A percentile compares a stretch with the other conserved stretches of the same genome.
Evolutionary conservation across 2,329 filamentous ascomycete genomes (phyloP).

Genomic region (Colletotrichum sp.): DNA sequence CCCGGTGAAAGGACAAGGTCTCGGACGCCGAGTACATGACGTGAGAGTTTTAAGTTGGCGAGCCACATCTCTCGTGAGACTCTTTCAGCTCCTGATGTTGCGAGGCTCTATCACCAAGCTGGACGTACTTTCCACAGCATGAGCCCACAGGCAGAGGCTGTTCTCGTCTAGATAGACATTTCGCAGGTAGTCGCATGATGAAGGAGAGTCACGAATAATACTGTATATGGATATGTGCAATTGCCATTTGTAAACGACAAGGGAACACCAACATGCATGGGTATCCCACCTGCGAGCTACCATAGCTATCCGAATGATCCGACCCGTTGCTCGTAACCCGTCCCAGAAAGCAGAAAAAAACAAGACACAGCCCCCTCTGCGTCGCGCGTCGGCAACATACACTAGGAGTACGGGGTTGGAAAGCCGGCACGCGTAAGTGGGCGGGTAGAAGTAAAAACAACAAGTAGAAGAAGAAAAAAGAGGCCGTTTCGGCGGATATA

Average conservation of each 20-base stretch:
- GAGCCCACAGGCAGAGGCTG: background rate
- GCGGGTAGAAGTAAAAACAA: slow-evolving; percentile 29
- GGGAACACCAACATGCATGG: slow-evolving; percentile 14
- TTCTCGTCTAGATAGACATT: background rate
- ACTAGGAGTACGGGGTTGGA: background rate
- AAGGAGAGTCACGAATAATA: background rate
- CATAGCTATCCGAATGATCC: slow-evolving; percentile 20
- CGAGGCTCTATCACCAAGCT: background rate
- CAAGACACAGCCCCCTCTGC: background rate
- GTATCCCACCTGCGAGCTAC: slow-evolving; percentile 20
- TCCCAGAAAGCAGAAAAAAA: background rate
- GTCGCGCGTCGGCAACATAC: background rate
- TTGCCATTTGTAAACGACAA: slow-evolving; percentile 18
- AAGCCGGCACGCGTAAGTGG: slow-evolving; percentile 5
- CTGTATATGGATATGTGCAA: slow-evolving; percentile 6
- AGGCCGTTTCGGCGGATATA: slow-evolving; percentile 26
- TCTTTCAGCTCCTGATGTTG: background rate
- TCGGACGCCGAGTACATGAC: background rate
- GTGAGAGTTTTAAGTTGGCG: background rate
- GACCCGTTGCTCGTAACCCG: slow-evolving; percentile 22
- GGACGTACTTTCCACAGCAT: background rate
- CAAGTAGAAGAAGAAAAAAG: slow-evolving; percentile 29
- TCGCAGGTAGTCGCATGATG: too few relatives aligned
- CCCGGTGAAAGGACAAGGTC: background rate
- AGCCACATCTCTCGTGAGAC: background rate